A percentile compares a stretch with the other conserved stretches of the same genome.
Conservation (phyloP, 345 rosid species). For the Hibiscus mutabilis region DNA sequence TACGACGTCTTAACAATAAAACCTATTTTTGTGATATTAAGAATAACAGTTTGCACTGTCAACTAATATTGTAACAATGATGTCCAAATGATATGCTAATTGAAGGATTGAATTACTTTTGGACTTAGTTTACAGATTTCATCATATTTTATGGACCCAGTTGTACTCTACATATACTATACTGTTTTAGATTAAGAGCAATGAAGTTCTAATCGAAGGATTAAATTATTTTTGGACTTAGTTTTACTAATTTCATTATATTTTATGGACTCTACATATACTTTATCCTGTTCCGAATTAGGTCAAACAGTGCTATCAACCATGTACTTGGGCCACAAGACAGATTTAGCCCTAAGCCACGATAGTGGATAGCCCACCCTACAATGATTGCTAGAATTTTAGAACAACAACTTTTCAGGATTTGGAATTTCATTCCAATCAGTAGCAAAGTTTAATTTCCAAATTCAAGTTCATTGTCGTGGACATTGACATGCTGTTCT, state of each 20-base stretch:
- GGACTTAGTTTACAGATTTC: background rate
- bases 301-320: background rate
- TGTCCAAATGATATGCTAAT: background rate
- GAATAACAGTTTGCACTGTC: background rate
- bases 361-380: background rate
- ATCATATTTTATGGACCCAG: background rate
- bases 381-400: background rate
- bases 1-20: background rate
- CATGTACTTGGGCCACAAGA: background rate
- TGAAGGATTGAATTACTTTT: background rate
- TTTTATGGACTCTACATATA: background rate
- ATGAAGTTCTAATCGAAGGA: background rate
- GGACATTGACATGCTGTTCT: no score
- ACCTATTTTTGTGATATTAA: background rate
- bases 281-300: background rate
- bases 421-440: background rate
- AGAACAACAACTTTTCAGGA: background rate
- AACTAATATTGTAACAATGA: background rate
- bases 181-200: background rate
- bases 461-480: no score
- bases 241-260: background rate
- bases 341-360: background rate
- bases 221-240: background rate
- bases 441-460: background rate
- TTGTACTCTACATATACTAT: background rate